Evolutionary conservation across 768 basidiomycete genomes (phyloP), one percentile per base, ranked within the genome.

Genomic region (Kwoniella shandongensis): DNA sequence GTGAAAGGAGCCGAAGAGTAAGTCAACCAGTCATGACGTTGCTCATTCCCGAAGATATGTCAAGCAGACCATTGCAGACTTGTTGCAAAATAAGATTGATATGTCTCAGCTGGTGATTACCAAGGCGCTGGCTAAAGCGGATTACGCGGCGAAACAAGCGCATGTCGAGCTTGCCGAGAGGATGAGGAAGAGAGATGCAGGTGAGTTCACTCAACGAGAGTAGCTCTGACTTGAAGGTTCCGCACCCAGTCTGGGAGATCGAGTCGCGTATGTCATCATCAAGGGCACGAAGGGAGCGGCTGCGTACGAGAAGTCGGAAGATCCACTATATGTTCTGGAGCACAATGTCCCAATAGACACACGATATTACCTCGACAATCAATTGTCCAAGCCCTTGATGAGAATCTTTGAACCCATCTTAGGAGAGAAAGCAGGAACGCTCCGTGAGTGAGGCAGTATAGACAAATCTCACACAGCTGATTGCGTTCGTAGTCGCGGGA

Each of bases 81-180:
- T 99, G 1, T 79, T 99, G 26, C 94, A 96, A 74, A 98, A 98
- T 78, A 94, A 88, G 78, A 81, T 99, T 45, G 96, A 99, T 75
- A 94, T 99, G 90, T 98, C 94, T 7, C 96, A 98, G 73, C 82
- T 99, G 20, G 96, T 99, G 72, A 99, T 99, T 68, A 98, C 96
- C 13, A 99, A 99, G 72, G 96, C 94, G 0, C 81, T 98, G 17
- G 81, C 94, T 0, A 99, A 98, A 79, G 81, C 84, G 88, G 96
- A 97, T 70, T 98, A 99, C 70, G 83, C 86, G 47, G 91, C 83
- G 4, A 98, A 94, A 75, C 96, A 98, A 77, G 93, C 96, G 0
- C 96, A 99, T 66, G 90, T 89, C 8, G 94, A 98, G 71, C 82
- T 99, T 2, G 96, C 91, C 0, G 91, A 89, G 72, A 81, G 96